Base-by-base conservation (phyloP, 305 asterid species). In the Rubia balearica region DNA sequence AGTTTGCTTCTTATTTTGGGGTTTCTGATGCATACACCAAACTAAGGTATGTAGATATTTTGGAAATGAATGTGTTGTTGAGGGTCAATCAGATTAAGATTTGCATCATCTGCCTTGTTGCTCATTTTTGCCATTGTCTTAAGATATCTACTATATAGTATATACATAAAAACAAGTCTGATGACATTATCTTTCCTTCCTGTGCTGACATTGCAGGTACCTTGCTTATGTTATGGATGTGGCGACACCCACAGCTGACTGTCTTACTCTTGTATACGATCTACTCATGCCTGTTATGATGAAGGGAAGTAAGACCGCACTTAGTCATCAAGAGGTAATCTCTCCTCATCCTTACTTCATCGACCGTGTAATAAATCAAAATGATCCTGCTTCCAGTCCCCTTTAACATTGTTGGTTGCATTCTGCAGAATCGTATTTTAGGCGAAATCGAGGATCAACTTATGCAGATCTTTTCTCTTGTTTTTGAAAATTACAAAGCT, bases 221-320 rank as follows among this genome's bases (percentile, higher is more conserved):
- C 88, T 84, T 30, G 73, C 86, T 16, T 84, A 84, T 78, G 82
- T 84, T 22, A 84, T 84, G 88, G 88, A 84, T 76, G 88, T 82
- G 48, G 88, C 88, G 38, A 84, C 88, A 11, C 88, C 88, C 64
- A 84, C 88, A 9, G 83, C 88, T 70, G 83, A 84, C 62, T 84
- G 88, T 74, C 81, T 82, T 16, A 72, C 73, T 2, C 71, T 84
- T 71, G 85, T 84, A 27, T 74, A 80, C 45, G 85, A 82, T 60
- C 73, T 82, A n/a, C 76, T 84, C 68, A 41, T 78, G 62, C 86
- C 85, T 21, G 85, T 84, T 53, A 61, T 80, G 57, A 82, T 84
- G 88, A 84, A 82, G 74, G 83, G 85, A 65, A 70, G 83, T 56
- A 84, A 77, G 75, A 74, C 79, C 49, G 74, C 81, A 30, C 80